Evolutionary conservation across 2,329 filamentous ascomycete species (phyloP), one percentile per base, ranked within the genome.

Genomic region (Orbilia blumenaviensis): DNA sequence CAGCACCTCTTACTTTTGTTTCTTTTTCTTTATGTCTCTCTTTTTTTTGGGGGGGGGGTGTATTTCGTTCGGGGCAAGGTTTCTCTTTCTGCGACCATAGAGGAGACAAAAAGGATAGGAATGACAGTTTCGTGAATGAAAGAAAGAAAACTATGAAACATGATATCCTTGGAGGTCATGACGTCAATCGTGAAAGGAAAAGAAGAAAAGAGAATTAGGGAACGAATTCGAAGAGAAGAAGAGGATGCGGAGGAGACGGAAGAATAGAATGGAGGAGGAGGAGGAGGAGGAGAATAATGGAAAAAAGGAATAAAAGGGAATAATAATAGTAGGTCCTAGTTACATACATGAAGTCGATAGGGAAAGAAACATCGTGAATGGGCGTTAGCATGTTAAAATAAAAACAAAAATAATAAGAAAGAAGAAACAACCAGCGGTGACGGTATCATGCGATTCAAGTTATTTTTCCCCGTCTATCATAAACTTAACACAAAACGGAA

Each of bases 401-500:
- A 62, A 67, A 29, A n/a, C 25, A 46, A 46, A 46, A 14, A 62
- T n/a, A n/a, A n/a, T n/a, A n/a, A n/a, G n/a, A n/a, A n/a, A n/a
- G n/a, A n/a, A n/a, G n/a, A 23, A 54, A 29, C 21, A 16, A 62
- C 60, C 61, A 56, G 41, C n/a, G 18, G 44, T 32, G 71, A 75
- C 71, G 71, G 71, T 68, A 75, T 75, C 71, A 75, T 75, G 71
- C 71, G 46, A 62, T 44, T 44, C 38, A 44, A 42, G 63, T 67
- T 69, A 77, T 66, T 69, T 69, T 71, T 77, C 72, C 72, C 72
- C 66, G 64, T 77, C 72, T 77, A 69, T 77, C 23, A 54, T 32
- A 8, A 46, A 38, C 36, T 38, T 3, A 38, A 34, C 29, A 34
- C 16, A 46, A 23, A 66, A 18, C 21, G 18, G 58, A 58, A 29